Evolutionary conservation across 2,329 filamentous ascomycete species (phyloP).

Genomic region (Beauveria caledonica): DNA sequence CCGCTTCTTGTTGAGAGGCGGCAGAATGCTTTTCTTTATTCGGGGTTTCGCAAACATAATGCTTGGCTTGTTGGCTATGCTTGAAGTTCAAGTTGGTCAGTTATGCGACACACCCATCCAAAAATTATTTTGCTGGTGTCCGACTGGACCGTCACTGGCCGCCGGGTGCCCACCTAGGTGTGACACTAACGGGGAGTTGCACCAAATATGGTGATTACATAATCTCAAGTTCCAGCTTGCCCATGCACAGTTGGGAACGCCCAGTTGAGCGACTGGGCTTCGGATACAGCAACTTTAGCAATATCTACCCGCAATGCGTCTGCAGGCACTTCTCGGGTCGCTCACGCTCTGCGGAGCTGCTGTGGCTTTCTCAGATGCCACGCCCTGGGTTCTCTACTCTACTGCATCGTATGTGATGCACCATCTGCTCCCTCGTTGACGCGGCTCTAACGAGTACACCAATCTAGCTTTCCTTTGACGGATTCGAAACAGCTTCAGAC

Average conservation of each 20-base stretch:
- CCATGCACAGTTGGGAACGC: not conserved
- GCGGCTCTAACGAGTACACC: not conserved
- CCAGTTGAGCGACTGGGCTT: not conserved
- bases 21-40: conserved; percentile 48
- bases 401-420: conserved; percentile 60
- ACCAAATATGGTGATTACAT: conserved; percentile 6
- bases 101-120: not conserved
- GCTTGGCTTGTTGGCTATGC: not conserved
- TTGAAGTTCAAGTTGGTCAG: not conserved
- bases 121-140: conserved; percentile 8
- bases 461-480: conserved; percentile 21
- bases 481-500: conserved; percentile 40
- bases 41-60: conserved; percentile 49
- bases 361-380: conserved; percentile 74
- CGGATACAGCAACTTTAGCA: conserved; percentile 14
- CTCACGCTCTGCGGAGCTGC: conserved; percentile 50
- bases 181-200: conserved; percentile 17
- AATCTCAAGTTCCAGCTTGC: not conserved
- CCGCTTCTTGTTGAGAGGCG: conserved; percentile 57
- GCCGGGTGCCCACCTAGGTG: conserved; percentile 11
- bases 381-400: conserved; percentile 83
- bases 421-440: not conserved
- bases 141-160: not conserved
- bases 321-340: conserved; percentile 41
- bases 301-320: conserved; percentile 41